phyloP scores from a whole-genome alignment of 208 protist species.

The Herpetomonas muscarum region DNA sequence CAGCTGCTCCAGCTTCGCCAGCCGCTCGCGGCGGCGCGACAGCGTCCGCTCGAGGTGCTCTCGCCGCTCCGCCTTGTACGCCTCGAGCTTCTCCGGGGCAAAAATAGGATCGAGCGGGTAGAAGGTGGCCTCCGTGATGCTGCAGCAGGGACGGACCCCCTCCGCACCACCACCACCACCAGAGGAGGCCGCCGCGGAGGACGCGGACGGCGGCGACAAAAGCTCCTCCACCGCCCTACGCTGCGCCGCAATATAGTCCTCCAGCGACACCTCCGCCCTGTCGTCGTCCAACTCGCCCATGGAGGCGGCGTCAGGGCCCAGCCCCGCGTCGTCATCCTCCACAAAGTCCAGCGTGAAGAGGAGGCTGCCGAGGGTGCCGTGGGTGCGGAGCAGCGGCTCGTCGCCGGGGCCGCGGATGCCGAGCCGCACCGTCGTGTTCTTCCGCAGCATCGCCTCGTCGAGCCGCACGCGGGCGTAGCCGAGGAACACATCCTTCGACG shows the following conservation, averaged over 20 bases:
- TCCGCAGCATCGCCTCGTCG: slow-evolving; percentile 7
- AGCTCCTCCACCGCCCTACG: background rate
- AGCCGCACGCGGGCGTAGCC: slow-evolving; percentile 14
- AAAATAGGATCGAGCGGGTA: slow-evolving; percentile 7
- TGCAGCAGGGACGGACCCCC: background rate
- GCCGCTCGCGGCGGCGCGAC: slow-evolving; percentile 1
- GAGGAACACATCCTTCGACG: background rate
- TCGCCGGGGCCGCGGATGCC: slow-evolving; percentile 10
- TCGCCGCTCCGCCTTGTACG: background rate
- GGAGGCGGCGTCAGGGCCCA: background rate
- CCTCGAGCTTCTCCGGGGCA: background rate
- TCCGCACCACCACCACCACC: background rate
- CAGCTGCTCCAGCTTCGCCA: background rate
- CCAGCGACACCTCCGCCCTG: background rate
- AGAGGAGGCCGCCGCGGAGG: too few species aligned
- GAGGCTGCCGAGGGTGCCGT: slow-evolving; percentile 9
- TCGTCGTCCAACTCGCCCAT: background rate
- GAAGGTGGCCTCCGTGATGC: slow-evolving; percentile 6
- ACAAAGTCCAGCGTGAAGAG: background rate
- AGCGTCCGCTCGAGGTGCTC: background rate
- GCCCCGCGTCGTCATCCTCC: background rate
- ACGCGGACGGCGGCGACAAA: background rate
- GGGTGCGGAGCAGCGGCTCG: slow-evolving; percentile 4
- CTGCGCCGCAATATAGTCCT: background rate
- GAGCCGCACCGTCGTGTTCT: slow-evolving; percentile 7